phyloP scores from a whole-genome alignment of 108 stramenopile species.

The Hondaea fermentalgiana region DNA sequence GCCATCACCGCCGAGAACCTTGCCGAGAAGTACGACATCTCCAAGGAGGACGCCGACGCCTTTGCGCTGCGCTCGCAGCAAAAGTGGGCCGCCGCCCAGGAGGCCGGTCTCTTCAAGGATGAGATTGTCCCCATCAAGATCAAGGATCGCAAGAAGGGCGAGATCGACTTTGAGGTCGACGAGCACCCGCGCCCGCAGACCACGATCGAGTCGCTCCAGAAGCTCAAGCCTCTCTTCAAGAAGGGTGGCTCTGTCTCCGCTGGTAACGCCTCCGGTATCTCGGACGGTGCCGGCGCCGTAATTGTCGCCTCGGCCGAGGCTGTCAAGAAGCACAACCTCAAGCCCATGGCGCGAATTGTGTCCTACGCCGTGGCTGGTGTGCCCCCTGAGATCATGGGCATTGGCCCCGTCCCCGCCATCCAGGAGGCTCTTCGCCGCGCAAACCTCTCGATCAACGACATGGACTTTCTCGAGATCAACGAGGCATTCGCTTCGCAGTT shows the following conservation, averaged over 20 bases:
- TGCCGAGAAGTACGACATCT: slow-evolving; percentile 74
- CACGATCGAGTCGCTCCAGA: slow-evolving; percentile 69
- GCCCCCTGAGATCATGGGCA: slow-evolving; percentile 65
- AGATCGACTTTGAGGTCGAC: slow-evolving; percentile 64
- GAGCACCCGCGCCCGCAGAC: slow-evolving; percentile 90
- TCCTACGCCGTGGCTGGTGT: slow-evolving; percentile 19
- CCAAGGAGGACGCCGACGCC: slow-evolving; percentile 46
- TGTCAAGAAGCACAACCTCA: slow-evolving; percentile 64
- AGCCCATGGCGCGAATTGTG: slow-evolving; percentile 56
- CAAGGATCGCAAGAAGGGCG: slow-evolving; percentile 66
- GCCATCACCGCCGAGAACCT: slow-evolving; percentile 96
- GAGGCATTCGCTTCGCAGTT: slow-evolving; percentile 97
- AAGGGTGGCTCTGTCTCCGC: slow-evolving; percentile 91
- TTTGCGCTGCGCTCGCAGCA: slow-evolving; percentile 6
- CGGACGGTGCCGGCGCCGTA: slow-evolving; percentile 88
- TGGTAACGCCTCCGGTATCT: slow-evolving; percentile 88
- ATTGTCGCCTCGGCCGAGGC: slow-evolving; percentile 80
- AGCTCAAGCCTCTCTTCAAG: slow-evolving; percentile 81
- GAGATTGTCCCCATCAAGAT: slow-evolving; percentile 89
- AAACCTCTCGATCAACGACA: slow-evolving; percentile 71
- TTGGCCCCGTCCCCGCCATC: slow-evolving; percentile 89
- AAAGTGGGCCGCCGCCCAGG: slow-evolving; percentile 20
- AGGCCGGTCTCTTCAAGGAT: slow-evolving; percentile 66
- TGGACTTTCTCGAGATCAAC: slow-evolving; percentile 94
- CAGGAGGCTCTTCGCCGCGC: slow-evolving; percentile 65